Percentiles rank a stretch among this genome's conserved stretches.
phyloP scores from a whole-genome alignment of 2,329 filamentous ascomycete genomes.

The Onygenales sp. region DNA sequence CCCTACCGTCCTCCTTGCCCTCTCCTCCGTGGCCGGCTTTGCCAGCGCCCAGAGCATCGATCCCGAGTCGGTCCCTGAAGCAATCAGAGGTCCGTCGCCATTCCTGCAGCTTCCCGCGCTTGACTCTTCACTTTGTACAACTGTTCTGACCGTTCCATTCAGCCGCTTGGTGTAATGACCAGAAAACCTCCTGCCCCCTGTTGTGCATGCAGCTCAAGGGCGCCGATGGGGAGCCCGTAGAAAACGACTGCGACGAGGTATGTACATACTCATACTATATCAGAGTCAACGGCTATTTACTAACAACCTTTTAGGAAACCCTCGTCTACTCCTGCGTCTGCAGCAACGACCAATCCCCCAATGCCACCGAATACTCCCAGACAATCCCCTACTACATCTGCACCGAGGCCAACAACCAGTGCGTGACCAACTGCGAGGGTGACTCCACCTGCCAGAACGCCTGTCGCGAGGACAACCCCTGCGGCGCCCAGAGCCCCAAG shows the following conservation, averaged over 20 bases:
- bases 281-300: neutral
- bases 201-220: conserved; percentile 34
- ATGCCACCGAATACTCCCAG: conserved; percentile 52
- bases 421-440: conserved; percentile 40
- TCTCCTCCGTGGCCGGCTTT: conserved; percentile 22
- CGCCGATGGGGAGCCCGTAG: conserved; percentile 22
- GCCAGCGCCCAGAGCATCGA: conserved; percentile 30
- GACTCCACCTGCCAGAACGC: conserved; percentile 40
- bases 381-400: conserved; percentile 56
- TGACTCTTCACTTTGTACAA: neutral
- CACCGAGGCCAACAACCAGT: conserved; percentile 47
- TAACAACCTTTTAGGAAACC: conserved; percentile 22
- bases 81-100: conserved; percentile 26
- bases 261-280: conserved; percentile 7
- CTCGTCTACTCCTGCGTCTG: conserved; percentile 51
- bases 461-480: conserved; percentile 48
- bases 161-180: conserved; percentile 36
- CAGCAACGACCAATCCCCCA: conserved; percentile 43
- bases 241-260: conserved; percentile 35
- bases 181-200: conserved; percentile 34
- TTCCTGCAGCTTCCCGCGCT: neutral
- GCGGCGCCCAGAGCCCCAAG: conserved; percentile 51
- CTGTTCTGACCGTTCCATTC: conserved; percentile 6
- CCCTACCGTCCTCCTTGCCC: conserved; percentile 18
- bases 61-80: conserved; percentile 23